phyloP scores from a whole-genome alignment of 202 grass and related monocot genomes.

The Miscanthus sacchariflorus region DNA sequence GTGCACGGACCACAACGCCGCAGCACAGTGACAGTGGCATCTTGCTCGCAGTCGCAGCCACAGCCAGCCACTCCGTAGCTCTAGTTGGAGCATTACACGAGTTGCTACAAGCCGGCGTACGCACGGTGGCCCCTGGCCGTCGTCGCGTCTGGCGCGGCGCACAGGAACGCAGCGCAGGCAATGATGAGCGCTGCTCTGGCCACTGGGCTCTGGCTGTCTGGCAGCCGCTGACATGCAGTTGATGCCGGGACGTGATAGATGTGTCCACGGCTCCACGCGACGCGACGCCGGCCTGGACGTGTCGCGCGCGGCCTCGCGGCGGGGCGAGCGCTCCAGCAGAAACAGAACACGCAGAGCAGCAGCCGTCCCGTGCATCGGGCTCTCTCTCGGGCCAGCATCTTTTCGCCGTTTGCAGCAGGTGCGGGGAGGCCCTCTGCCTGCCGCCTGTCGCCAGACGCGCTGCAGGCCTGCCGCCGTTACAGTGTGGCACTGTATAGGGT shows the following conservation, averaged over 20 bases:
- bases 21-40: conserved; percentile 30
- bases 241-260: neutral
- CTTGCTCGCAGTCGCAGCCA: neutral
- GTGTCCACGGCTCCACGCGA: neutral
- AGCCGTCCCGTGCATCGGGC: neutral
- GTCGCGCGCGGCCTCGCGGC: neutral
- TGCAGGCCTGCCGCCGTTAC: neutral
- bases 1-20: conserved; percentile 37
- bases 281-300: neutral
- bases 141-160: neutral
- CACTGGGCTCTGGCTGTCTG: too few species aligned
- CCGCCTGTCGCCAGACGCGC: neutral
- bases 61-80: neutral
- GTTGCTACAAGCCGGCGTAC: conserved; percentile 8
- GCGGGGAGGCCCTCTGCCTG: neutral
- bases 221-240: conserved; percentile 9
- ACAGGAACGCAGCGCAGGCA: neutral
- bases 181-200: conserved; percentile 13
- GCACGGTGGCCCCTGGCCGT: neutral
- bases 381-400: neutral
- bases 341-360: neutral
- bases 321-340: neutral
- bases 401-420: conserved; percentile 8
- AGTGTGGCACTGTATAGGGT: neutral
- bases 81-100: neutral